A percentile compares a stretch with the other conserved stretches of the same genome.
These are phyloP conservation scores for Aspergillus aculeatinus DNA, from an alignment of 2,329 filamentous ascomycete species.

Conservation along the genomic window DNA sequence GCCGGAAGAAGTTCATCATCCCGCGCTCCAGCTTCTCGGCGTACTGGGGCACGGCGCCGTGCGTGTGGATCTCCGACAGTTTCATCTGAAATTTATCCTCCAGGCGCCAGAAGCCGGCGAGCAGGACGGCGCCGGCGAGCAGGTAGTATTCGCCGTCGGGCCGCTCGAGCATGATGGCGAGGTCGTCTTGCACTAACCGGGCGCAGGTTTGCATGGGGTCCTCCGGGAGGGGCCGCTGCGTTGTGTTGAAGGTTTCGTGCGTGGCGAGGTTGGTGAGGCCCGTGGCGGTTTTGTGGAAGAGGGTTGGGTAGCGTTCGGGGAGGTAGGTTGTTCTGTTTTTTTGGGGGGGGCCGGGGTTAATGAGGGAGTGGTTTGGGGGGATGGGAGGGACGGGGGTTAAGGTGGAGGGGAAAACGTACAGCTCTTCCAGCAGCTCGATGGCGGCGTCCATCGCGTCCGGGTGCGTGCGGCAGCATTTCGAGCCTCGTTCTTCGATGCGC, in stretches of 20 bases:
- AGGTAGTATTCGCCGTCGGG: conserved; percentile 78
- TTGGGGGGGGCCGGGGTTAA: neutral
- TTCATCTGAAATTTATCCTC: no score
- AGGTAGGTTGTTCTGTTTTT: conserved; percentile 59
- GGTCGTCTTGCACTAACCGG: conserved; percentile 74
- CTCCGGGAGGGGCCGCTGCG: conserved; percentile 63
- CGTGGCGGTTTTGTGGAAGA: conserved; percentile 63
- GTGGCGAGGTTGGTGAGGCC: conserved; percentile 72
- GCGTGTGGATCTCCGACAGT: conserved; percentile 78
- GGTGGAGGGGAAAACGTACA: conserved; percentile 40
- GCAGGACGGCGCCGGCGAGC: conserved; percentile 70
- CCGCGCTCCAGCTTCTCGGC: conserved; percentile 70
- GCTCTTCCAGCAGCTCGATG: conserved; percentile 72
- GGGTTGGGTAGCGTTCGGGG: conserved; percentile 69
- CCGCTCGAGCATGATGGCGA: conserved; percentile 79
- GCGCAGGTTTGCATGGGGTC: conserved; percentile 76
- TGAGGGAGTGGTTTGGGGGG: neutral
- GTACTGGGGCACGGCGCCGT: conserved; percentile 72
- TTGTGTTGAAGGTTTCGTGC: conserved; percentile 68
- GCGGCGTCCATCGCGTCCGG: conserved; percentile 71
- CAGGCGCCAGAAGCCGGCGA: conserved; percentile 81
- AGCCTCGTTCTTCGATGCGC: conserved; percentile 65
- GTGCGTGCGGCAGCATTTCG: conserved; percentile 67
- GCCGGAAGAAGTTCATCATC: conserved; percentile 78
- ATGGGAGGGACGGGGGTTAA: neutral